phyloP scores from a whole-genome alignment of 345 rosid genomes.

The Lenwebbia sp. region DNA sequence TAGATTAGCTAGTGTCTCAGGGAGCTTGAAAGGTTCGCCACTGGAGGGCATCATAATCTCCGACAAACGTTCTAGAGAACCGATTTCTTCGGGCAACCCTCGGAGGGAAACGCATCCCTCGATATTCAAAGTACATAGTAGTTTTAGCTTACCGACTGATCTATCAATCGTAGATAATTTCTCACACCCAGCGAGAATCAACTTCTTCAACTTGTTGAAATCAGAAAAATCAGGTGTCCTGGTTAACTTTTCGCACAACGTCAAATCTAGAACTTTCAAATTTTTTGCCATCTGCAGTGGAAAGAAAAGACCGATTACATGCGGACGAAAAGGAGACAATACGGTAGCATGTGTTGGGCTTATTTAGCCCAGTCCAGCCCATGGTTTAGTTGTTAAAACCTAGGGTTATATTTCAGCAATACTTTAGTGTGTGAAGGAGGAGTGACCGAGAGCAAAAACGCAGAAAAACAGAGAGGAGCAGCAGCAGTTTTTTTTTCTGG shows the following conservation, averaged over 20 bases:
- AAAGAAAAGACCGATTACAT: accelerated
- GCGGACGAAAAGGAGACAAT: accelerated
- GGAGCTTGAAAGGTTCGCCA: accelerated
- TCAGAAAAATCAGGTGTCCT: not conserved
- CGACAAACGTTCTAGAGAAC: not conserved
- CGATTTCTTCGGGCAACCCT: not conserved
- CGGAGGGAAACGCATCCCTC: accelerated
- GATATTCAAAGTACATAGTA: not conserved
- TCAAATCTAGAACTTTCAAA: not conserved
- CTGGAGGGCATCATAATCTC: accelerated
- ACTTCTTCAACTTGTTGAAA: not conserved
- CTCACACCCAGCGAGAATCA: accelerated
- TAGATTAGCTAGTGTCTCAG: not conserved
- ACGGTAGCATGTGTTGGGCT: no score
- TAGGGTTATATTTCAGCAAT: no score
- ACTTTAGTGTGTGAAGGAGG: no score
- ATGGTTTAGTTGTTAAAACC: no score
- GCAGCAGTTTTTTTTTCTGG: no score
- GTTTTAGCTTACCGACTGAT: not conserved
- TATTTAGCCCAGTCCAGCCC: no score
- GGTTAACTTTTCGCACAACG: accelerated
- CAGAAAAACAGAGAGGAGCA: no score
- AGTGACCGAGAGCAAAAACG: no score
- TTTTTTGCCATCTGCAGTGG: accelerated
- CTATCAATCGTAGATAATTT: not conserved